Evolutionary conservation across 2,329 filamentous ascomycete genomes (phyloP).

Genomic region (Alternaria postmessia): DNA sequence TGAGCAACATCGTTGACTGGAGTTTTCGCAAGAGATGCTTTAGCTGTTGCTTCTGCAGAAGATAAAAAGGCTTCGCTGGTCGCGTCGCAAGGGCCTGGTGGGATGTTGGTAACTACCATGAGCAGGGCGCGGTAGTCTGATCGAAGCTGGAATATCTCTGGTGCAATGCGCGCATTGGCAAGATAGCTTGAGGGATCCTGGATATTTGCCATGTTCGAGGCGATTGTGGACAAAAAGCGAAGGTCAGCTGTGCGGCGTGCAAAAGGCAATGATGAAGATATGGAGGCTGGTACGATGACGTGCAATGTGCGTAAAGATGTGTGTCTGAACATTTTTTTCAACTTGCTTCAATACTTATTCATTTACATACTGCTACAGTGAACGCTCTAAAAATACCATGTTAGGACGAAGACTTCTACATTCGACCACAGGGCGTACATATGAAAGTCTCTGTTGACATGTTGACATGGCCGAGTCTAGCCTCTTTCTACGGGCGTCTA

Average conservation of each 20-base stretch:
- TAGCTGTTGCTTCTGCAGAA: slow-evolving; percentile 26
- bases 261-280: background rate
- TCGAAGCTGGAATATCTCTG: slow-evolving; percentile 46
- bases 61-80: slow-evolving; percentile 41
- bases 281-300: background rate
- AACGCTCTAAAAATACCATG: background rate
- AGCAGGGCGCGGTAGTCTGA: slow-evolving; percentile 52
- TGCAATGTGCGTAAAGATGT: background rate
- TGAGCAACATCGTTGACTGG: slow-evolving; percentile 46
- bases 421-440: slow-evolving; percentile 14
- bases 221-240: background rate
- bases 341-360: background rate
- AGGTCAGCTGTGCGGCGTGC: background rate
- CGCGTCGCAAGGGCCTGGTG: slow-evolving; percentile 43
- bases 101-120: slow-evolving; percentile 45
- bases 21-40: slow-evolving; percentile 17
- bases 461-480: slow-evolving; percentile 4
- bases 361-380: background rate
- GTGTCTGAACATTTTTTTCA: background rate
- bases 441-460: slow-evolving; percentile 8
- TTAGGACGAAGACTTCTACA: background rate
- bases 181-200: slow-evolving; percentile 6
- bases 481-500: background rate
- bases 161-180: slow-evolving; percentile 14
- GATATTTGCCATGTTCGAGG: background rate